Evolutionary conservation across 495 filamentous ascomycete species (phyloP).

Genomic region (Aspergillus sparsus): DNA sequence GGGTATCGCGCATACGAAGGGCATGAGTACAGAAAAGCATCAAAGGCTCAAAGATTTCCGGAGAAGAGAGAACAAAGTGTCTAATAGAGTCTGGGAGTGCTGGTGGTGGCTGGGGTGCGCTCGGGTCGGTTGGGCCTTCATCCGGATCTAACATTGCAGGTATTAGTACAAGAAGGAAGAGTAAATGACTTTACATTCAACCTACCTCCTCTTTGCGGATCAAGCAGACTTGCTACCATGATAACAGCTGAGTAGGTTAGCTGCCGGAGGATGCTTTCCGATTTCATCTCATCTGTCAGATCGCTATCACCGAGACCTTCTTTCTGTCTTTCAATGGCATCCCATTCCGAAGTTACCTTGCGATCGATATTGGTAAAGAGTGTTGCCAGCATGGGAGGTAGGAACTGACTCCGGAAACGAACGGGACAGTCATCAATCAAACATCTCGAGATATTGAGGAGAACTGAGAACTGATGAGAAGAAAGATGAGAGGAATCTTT

Average conservation of each 20-base stretch:
- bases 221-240: constrained; percentile 83
- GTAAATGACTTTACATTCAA: neutral
- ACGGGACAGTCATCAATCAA: constrained; percentile 90
- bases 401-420: constrained; percentile 71
- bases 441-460: constrained; percentile 81
- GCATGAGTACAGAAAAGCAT: constrained; percentile 90
- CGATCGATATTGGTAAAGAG: constrained; percentile 83
- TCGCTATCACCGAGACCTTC: constrained; percentile 64
- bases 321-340: constrained; percentile 61
- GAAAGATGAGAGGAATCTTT: constrained; percentile 81
- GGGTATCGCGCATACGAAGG: constrained; percentile 85
- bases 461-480: constrained; percentile 86
- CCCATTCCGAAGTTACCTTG: constrained; percentile 87
- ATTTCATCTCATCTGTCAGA: constrained; percentile 95
- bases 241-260: constrained; percentile 88
- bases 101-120: constrained; percentile 36
- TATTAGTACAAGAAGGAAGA: constrained; percentile 19
- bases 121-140: constrained; percentile 44
- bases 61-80: constrained; percentile 77
- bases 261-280: constrained; percentile 93
- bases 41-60: constrained; percentile 78
- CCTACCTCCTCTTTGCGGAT: constrained; percentile 62
- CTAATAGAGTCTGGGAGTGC: constrained; percentile 56
- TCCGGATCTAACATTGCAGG: constrained; percentile 37
- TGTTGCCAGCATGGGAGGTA: constrained; percentile 79